Evolutionary conservation across 1,284 basidiomycete species (phyloP).

Genomic region (Trametes polyzona): DNA sequence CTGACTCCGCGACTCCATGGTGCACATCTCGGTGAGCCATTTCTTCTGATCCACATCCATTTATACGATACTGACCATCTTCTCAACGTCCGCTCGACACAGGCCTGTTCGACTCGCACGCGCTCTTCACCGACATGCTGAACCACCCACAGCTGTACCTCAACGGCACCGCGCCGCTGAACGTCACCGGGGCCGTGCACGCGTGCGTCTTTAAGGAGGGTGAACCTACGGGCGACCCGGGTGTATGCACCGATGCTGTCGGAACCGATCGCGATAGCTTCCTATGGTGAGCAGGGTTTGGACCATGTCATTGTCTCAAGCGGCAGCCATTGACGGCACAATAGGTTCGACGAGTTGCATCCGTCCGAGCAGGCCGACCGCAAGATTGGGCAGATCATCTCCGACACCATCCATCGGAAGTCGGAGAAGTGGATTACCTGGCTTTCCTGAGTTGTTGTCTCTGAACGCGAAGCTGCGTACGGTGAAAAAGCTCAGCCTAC

Average conservation of each 20-base stretch:
- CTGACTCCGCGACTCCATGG: conserved; percentile 38
- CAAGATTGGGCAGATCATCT: conserved; percentile 54
- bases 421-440: conserved; percentile 51
- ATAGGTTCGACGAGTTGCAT: conserved; percentile 60
- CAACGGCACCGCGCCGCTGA: conserved; percentile 61
- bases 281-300: conserved; percentile 48
- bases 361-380: conserved; percentile 59
- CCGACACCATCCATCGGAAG: conserved; percentile 46
- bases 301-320: background rate
- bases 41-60: no score
- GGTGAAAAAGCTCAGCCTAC: background rate
- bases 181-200: conserved; percentile 53
- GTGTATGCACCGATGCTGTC: conserved; percentile 44
- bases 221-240: conserved; percentile 36
- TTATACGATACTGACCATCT: no score
- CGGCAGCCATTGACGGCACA: background rate
- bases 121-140: conserved; percentile 58
- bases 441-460: conserved; percentile 41
- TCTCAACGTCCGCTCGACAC: conserved; percentile 18
- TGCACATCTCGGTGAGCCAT: conserved; percentile 41
- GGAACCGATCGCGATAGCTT: conserved; percentile 55
- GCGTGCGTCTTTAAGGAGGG: conserved; percentile 48
- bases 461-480: background rate
- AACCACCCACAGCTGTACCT: conserved; percentile 51
- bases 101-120: conserved; percentile 58